phyloP scores from a whole-genome alignment of 768 basidiomycete genomes.

The Leccinum boreale region DNA sequence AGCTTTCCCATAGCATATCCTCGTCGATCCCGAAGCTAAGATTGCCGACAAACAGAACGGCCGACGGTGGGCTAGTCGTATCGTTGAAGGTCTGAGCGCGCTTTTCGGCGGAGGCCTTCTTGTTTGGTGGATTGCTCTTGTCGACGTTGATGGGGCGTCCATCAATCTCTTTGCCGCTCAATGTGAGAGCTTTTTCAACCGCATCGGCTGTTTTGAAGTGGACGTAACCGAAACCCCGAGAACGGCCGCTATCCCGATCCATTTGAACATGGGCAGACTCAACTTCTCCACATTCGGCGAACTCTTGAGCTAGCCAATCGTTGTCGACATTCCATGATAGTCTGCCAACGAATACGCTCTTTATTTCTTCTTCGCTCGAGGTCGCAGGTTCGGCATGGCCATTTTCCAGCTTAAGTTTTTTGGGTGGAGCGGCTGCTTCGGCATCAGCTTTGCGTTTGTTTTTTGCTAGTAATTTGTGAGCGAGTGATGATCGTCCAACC shows the following conservation, averaged over 20 bases:
- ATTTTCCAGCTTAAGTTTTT: conserved; percentile 79
- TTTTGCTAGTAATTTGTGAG: conserved; percentile 2
- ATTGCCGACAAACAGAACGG: conserved; percentile 88
- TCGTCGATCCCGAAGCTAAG: conserved; percentile 77
- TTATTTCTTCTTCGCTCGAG: conserved; percentile 48
- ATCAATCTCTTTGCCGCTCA: conserved; percentile 89
- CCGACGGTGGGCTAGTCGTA: conserved; percentile 58
- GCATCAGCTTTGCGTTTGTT: conserved; percentile 84
- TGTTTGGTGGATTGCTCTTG: conserved; percentile 63
- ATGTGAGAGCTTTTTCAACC: conserved; percentile 74
- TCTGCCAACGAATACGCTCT: conserved; percentile 85
- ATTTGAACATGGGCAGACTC: conserved; percentile 84
- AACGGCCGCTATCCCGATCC: conserved; percentile 78
- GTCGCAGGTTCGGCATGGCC: conserved; percentile 38
- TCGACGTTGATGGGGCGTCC: conserved; percentile 87
- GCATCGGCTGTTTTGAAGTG: conserved; percentile 68
- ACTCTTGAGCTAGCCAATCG: conserved; percentile 91
- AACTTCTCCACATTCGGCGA: conserved; percentile 85
- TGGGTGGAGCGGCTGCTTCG: conserved; percentile 54
- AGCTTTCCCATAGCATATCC: conserved; percentile 85
- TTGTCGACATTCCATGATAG: conserved; percentile 97
- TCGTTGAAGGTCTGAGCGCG: conserved; percentile 80
- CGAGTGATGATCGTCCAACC: neutral
- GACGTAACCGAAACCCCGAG: conserved; percentile 84
- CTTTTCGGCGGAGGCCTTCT: conserved; percentile 55